These are phyloP conservation scores for Myriangium duriaei DNA, from an alignment of 2,329 filamentous ascomycete genomes.

Conservation along the genomic window DNA sequence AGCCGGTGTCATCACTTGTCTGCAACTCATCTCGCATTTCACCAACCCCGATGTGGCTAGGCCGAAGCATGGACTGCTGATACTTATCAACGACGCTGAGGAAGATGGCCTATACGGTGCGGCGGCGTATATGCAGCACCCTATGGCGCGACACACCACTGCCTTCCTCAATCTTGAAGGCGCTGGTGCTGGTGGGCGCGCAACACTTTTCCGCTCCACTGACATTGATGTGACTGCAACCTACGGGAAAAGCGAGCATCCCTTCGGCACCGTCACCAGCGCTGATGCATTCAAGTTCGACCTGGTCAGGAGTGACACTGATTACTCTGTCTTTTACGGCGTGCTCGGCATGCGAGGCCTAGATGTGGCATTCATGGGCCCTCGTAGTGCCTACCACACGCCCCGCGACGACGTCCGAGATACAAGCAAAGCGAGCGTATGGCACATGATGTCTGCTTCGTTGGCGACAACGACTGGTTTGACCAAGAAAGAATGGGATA, in stretches of 20 bases:
- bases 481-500: conserved; percentile 51
- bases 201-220: conserved; percentile 75
- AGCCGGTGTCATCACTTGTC: conserved; percentile 70
- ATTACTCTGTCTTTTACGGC: conserved; percentile 73
- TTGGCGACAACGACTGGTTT: conserved; percentile 61
- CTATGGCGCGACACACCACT: conserved; percentile 65
- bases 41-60: conserved; percentile 52
- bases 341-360: conserved; percentile 72
- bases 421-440: conserved; percentile 58
- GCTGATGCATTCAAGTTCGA: conserved; percentile 74
- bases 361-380: conserved; percentile 83
- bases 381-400: conserved; percentile 80
- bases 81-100: conserved; percentile 89
- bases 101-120: conserved; percentile 88
- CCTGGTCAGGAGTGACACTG: conserved; percentile 72
- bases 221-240: conserved; percentile 75
- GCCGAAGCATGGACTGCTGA: conserved; percentile 68
- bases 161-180: conserved; percentile 93
- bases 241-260: conserved; percentile 58
- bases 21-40: conserved; percentile 82
- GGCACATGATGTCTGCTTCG: conserved; percentile 89
- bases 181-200: conserved; percentile 79
- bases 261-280: conserved; percentile 72
- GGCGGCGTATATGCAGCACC: conserved; percentile 70
- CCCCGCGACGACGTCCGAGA: conserved; percentile 75